Conservation (phyloP, 257 asterid species). For the Thymus quinquecostatus region DNA sequence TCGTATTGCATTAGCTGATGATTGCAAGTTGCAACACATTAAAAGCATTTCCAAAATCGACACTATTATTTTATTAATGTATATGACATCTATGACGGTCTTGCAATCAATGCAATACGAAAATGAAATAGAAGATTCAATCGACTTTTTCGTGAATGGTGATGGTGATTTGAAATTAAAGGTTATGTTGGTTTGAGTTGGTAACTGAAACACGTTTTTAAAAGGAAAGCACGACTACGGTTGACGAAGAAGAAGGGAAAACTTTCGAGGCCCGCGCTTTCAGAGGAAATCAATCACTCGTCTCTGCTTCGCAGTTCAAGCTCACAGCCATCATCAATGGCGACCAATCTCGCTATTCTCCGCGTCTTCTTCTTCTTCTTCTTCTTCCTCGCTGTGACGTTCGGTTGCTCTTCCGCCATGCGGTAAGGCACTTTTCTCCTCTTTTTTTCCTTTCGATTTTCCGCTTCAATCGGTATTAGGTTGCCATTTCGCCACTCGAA, state of each 20-base stretch:
- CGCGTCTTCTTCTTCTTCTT: conserved; percentile 37
- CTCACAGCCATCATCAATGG: conserved; percentile 46
- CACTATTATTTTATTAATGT: too few species aligned
- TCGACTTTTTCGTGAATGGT: too few species aligned
- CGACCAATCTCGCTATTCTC: conserved; percentile 41
- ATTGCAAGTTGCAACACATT: too few species aligned
- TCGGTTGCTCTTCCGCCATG: conserved; percentile 39
- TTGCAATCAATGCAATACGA: too few species aligned
- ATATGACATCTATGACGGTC: too few species aligned
- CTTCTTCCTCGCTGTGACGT: conserved; percentile 35
- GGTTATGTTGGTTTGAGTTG: too few species aligned
- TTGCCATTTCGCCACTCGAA: neutral
- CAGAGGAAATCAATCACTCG: neutral
- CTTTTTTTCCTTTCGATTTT: neutral
- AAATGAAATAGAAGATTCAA: too few species aligned
- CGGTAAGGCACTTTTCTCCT: conserved; percentile 45
- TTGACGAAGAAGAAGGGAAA: neutral
- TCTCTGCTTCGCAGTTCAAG: conserved; percentile 23
- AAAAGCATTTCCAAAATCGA: too few species aligned
- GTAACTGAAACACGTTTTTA: neutral
- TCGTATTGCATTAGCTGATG: too few species aligned
- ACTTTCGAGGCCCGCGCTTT: neutral
- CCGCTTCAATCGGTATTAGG: conserved; percentile 2
- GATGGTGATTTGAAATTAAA: too few species aligned
- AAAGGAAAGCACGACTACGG: neutral